Evolutionary conservation across 2,329 filamentous ascomycete species (phyloP), one percentile per base, ranked within the genome.

Genomic region (Cladosporium sp.): DNA sequence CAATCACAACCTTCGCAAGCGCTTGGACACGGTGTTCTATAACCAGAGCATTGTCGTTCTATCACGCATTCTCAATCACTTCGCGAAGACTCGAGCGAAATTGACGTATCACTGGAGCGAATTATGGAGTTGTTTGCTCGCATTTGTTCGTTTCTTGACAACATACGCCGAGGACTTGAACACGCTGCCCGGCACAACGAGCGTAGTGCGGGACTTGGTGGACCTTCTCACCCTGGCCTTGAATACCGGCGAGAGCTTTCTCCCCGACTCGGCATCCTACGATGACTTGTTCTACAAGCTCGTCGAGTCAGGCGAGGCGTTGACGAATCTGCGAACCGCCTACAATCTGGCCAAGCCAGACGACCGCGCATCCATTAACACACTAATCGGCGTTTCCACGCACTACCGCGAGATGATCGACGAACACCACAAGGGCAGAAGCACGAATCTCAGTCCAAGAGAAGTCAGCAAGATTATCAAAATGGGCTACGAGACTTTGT

Each of bases 211-310:
- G 61, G 80, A 85, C 33, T 80, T 95, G 1, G 85, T 93, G 48
- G 90, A 93, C 64, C 75, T 96, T 5, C 77, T 96, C 37, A 89
- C 89, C 1, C 79, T 96, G 37, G 87, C 89, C 2, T 77, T 98
- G 7, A 93, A 88, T 1, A 82, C 84, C 2, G 93, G 93, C 6
- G 93, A 97, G 68, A 84, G 87, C 2, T 97, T 98, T 70, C 78
- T 98, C 7, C 93, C 92, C 0, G 88, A 87, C 31, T 85, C 90
- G 0, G 81, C 87, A 14, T 85, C 89, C 1, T 97, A 97, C 69
- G 93, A 98, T 63, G 93, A 98, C 65, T 77, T 98, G 0, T 97
- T 98, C 73, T 98, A 98, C 80, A 98, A 98, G 72, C 81, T 97
- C 2, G 90, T 97, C 22, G 93, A 98, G 70, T 87, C 86, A 2